A percentile compares a stretch with the other conserved stretches of the same genome.
These are phyloP conservation scores for Candida adriatica DNA, from an alignment of 805 yeast genomes.

Conservation along the genomic window DNA sequence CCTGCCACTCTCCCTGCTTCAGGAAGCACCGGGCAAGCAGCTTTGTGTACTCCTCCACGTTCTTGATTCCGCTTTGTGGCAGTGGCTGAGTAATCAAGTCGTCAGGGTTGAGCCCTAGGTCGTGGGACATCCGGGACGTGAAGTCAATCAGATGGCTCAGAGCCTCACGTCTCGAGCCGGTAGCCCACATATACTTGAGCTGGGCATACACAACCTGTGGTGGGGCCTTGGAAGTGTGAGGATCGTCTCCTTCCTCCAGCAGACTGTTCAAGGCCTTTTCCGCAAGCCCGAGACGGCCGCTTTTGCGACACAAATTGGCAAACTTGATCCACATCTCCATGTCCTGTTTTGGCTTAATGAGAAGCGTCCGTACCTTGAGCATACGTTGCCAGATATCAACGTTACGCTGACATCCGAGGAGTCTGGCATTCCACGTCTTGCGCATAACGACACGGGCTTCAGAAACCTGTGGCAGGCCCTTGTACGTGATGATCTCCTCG, in stretches of 20 bases:
- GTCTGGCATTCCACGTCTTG: slow-evolving; percentile 89
- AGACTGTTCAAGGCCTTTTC: slow-evolving; percentile 82
- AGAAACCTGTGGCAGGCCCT: slow-evolving; percentile 75
- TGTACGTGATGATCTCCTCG: slow-evolving; percentile 90
- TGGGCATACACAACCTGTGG: slow-evolving; percentile 98
- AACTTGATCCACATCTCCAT: slow-evolving; percentile 98
- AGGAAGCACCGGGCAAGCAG: slow-evolving; percentile 88
- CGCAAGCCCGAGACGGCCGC: slow-evolving; percentile 87
- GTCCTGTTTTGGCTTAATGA: slow-evolving; percentile 90
- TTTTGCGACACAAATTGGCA: slow-evolving; percentile 91
- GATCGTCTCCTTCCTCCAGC: slow-evolving; percentile 59
- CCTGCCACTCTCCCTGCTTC: slow-evolving; percentile 99
- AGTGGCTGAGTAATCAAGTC: slow-evolving; percentile 82
- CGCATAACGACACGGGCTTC: slow-evolving; percentile 74
- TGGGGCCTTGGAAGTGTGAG: slow-evolving; percentile 70
- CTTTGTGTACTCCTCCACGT: slow-evolving; percentile 75
- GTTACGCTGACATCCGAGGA: slow-evolving; percentile 90
- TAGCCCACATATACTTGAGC: slow-evolving; percentile 94
- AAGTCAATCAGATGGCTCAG: slow-evolving; percentile 80
- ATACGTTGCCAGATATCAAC: slow-evolving; percentile 99
- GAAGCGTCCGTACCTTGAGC: slow-evolving; percentile 87
- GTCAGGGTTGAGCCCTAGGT: slow-evolving; percentile 78
- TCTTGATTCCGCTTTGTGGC: slow-evolving; percentile 54
- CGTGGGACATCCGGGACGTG: slow-evolving; percentile 85
- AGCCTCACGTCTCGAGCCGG: slow-evolving; percentile 84